Percentiles rank a stretch among this genome's conserved stretches.
Conservation (phyloP, 305 asterid genomes). For the Fraxinus platypoda region DNA sequence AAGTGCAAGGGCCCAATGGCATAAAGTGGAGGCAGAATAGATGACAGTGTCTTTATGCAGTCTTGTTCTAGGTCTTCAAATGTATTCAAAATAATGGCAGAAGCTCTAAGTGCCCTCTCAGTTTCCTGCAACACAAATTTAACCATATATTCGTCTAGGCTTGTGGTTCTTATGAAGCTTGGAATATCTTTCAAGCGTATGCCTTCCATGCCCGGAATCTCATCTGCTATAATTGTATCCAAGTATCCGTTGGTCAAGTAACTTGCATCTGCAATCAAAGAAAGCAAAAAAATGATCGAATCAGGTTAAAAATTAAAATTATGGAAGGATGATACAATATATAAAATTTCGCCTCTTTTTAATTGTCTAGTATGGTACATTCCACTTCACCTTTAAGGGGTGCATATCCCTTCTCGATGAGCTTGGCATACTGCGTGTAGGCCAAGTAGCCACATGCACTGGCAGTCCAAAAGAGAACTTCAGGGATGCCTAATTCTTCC, state of each 20-base stretch:
- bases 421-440: conserved; percentile 30
- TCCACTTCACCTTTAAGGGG: conserved; percentile 51
- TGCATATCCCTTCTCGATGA: conserved; percentile 36
- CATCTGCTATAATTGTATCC: conserved; percentile 29
- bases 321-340: background rate
- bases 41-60: conserved; percentile 31
- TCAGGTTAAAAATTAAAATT: background rate
- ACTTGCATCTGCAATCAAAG: conserved; percentile 32
- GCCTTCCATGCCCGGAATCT: conserved; percentile 36
- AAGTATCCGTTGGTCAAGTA: conserved; percentile 35
- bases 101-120: conserved; percentile 22
- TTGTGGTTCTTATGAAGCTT: conserved; percentile 24
- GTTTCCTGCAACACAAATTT: conserved; percentile 5
- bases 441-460: conserved; percentile 50
- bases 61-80: conserved; percentile 37
- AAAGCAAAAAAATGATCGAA: background rate
- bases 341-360: background rate
- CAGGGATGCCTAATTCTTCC: conserved; percentile 56
- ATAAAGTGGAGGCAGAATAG: conserved; percentile 44
- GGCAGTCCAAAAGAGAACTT: conserved; percentile 48
- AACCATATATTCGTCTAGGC: conserved; percentile 30
- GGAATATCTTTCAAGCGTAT: conserved; percentile 36
- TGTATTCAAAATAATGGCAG: conserved; percentile 40
- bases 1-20: conserved; percentile 53
- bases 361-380: background rate